Percentiles rank a stretch among this genome's conserved stretches.
Evolutionary conservation across 148 eudicot species (phyloP).

Genomic region (Euryodendron excelsum): DNA sequence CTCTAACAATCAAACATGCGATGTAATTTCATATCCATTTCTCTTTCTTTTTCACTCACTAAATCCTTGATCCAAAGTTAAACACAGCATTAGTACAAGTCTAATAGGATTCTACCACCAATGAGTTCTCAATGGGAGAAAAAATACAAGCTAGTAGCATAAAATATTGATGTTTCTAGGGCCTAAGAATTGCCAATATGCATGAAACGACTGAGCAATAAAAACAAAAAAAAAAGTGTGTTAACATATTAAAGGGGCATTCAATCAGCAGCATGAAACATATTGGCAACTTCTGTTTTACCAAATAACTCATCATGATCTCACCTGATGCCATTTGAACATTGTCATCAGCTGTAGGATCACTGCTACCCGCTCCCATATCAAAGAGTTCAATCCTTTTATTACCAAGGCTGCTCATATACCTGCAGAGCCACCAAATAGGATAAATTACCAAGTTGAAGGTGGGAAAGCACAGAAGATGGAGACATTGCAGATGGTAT

Average conservation of each 20-base stretch:
- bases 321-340: slow-evolving; percentile 89
- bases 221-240: no score
- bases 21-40: no score
- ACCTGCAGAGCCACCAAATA: slow-evolving; percentile 43
- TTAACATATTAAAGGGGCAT: not conserved
- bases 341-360: slow-evolving; percentile 81
- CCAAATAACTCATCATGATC: slow-evolving; percentile 10
- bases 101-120: not conserved
- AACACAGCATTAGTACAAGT: not conserved
- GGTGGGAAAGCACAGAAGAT: not conserved
- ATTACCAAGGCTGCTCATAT: slow-evolving; percentile 84
- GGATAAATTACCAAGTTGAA: not conserved
- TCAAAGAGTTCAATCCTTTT: slow-evolving; percentile 96
- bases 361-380: slow-evolving; percentile 85
- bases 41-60: no score
- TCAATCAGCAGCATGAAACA: not conserved
- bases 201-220: not conserved
- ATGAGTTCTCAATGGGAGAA: not conserved
- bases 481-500: not conserved
- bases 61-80: no score
- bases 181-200: not conserved
- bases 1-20: no score
- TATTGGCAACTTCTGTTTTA: not conserved
- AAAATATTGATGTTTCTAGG: not conserved
- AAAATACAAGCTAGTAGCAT: not conserved